Conservation (phyloP, 2,329 filamentous ascomycete genomes). For the Stachybotrys chlorohalonatus region DNA sequence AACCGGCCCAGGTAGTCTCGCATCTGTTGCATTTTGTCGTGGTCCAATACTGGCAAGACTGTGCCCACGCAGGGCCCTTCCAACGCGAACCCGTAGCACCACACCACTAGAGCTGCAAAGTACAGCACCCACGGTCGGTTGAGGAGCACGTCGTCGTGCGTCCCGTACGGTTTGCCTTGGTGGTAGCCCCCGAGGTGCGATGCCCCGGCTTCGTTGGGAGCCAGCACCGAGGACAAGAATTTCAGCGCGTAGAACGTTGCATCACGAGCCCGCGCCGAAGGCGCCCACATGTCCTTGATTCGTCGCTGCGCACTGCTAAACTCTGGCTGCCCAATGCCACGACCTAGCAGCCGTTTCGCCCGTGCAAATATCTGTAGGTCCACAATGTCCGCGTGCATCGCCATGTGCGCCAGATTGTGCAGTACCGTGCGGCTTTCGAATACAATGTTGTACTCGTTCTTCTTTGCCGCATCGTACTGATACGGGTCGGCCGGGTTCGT, state of each 20-base stretch:
- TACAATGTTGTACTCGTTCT: slow-evolving; percentile 55
- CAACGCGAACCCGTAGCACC: slow-evolving; percentile 87
- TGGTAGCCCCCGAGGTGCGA: slow-evolving; percentile 28
- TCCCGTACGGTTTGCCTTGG: slow-evolving; percentile 56
- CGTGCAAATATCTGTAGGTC: slow-evolving; percentile 95
- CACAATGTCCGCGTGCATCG: slow-evolving; percentile 95
- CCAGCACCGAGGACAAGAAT: slow-evolving; percentile 76
- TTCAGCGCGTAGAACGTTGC: slow-evolving; percentile 88
- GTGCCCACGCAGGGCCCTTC: slow-evolving; percentile 62
- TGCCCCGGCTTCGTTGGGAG: slow-evolving; percentile 37
- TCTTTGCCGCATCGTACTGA: slow-evolving; percentile 44
- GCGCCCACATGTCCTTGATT: slow-evolving; percentile 86
- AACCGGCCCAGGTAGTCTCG: slow-evolving; percentile 65
- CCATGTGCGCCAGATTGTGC: slow-evolving; percentile 93
- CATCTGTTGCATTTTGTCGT: slow-evolving; percentile 70
- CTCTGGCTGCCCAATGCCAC: slow-evolving; percentile 75
- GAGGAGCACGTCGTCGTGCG: slow-evolving; percentile 78
- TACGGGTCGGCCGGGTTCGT: slow-evolving; percentile 45
- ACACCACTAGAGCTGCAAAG: slow-evolving; percentile 84
- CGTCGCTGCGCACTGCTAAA: slow-evolving; percentile 69
- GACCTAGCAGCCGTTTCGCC: slow-evolving; percentile 74
- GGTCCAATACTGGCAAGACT: slow-evolving; percentile 44
- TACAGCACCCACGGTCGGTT: slow-evolving; percentile 95
- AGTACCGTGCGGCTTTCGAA: slow-evolving; percentile 85
- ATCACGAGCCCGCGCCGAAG: slow-evolving; percentile 77